Conservation (phyloP, 2,329 filamentous ascomycete species). For the Leptoxyphium fumago region DNA sequence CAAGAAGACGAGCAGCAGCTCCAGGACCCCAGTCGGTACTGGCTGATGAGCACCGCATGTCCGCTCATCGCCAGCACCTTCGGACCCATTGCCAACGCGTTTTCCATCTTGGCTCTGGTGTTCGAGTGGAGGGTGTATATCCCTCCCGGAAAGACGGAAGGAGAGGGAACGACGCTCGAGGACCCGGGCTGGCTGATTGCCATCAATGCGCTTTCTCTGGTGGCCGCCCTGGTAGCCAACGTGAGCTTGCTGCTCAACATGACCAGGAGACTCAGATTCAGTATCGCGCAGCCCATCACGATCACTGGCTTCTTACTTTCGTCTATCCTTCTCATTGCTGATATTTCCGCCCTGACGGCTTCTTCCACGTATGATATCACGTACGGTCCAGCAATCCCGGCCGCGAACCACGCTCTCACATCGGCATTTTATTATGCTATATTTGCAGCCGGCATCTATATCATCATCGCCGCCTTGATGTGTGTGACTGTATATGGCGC, state of each 20-base stretch:
- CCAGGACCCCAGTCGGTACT: constrained; percentile 24
- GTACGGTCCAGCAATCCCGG: constrained; percentile 14
- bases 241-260: constrained; percentile 43
- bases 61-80: constrained; percentile 39
- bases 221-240: constrained; percentile 40
- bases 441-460: constrained; percentile 42
- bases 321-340: constrained; percentile 37
- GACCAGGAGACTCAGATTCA: constrained; percentile 40
- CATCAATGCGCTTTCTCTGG: constrained; percentile 41
- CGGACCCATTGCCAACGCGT: constrained; percentile 24
- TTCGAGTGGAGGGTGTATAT: constrained; percentile 41
- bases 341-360: constrained; percentile 33
- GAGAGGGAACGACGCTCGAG: constrained; percentile 29
- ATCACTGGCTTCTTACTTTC: constrained; percentile 45
- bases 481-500: constrained; percentile 42
- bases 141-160: constrained; percentile 30
- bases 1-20: constrained; percentile 28
- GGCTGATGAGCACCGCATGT: constrained; percentile 45
- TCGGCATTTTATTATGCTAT: constrained; percentile 47
- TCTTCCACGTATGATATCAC: constrained; percentile 29
- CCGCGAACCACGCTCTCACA: constrained; percentile 32
- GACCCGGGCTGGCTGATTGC: constrained; percentile 40
- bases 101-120: constrained; percentile 35
- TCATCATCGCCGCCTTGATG: constrained; percentile 40
- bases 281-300: constrained; percentile 43